Base-by-base conservation (phyloP, 2,329 filamentous ascomycete genomes). In the Penicillium occitanis region DNA sequence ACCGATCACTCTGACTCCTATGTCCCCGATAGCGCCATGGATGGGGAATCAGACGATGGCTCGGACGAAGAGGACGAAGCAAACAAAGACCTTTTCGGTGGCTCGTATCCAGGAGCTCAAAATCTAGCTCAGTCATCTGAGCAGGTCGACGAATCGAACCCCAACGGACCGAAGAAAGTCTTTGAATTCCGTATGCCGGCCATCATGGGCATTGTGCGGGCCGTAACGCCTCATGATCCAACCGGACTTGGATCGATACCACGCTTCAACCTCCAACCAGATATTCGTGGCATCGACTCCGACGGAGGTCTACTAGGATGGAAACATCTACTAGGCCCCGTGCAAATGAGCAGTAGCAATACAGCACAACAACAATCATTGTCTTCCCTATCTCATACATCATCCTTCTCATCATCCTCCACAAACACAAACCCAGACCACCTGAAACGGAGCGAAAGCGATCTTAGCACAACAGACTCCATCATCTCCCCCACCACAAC, bases 281-380 rank as follows among this genome's bases (percentile, higher is more conserved):
- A 82, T 70, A 73, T 81, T 33, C 64, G 73, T 1, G 78, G 78
- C 22, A 75, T 76, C 60, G 80, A 82, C 64, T 73, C 74, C 8
- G 79, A 82, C 46, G 80, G 80, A 30, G 80, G 80, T 8, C 69
- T 82, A 57, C 69, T 81, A 53, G 77, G 74, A 48, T 82, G 80
- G 80, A 80, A 77, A 65, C 78, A 82, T 63, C 70, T 82, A 6
- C 73, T 82, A 33, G 72, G 76, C 14, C 75, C 78, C 22, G 80
- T 77, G 44, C 79, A 79, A 69, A 79, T 60, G 57, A 60, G 57
- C 35, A 60, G 57, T 11, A 72, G 76, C 67, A 58, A 48, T 22
- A 40, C 62, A 58, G 35, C 51, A 19, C 51, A 58, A 57, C 61
- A 63, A 53, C 57, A 60, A 60, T 46, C 35, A 60, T 60, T 33